Conservation (phyloP, 2,329 filamentous ascomycete genomes). For the Exophiala lecanii-corni region DNA sequence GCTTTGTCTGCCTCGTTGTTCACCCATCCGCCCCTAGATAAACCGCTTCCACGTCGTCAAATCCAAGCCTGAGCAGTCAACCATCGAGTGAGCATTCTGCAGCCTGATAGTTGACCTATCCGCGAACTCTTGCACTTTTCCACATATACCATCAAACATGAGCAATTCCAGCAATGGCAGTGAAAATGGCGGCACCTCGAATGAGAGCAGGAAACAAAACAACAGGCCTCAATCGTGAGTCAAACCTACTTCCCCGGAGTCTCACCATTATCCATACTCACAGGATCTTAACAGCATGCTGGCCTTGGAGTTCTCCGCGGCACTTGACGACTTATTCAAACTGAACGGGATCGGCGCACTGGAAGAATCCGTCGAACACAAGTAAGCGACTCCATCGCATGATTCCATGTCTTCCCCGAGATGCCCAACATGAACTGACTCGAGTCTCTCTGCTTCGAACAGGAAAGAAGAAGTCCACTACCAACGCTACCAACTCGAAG, state of each 20-base stretch:
- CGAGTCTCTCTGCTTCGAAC: constrained; percentile 16
- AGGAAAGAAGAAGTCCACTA: constrained; percentile 76
- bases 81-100: too few relatives aligned
- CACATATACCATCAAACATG: constrained; percentile 9
- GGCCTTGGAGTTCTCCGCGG: constrained; percentile 78
- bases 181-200: too few relatives aligned
- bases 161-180: constrained; percentile 8
- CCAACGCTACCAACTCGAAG: constrained; percentile 75
- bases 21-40: too few relatives aligned
- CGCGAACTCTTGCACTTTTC: too few relatives aligned
- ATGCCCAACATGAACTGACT: too few relatives aligned
- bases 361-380: constrained; percentile 70
- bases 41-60: too few relatives aligned
- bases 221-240: constrained; percentile 78
- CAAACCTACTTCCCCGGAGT: constrained; percentile 26
- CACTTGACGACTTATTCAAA: constrained; percentile 84
- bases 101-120: too few relatives aligned
- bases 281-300: constrained; percentile 60
- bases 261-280: neutral
- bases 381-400: too few relatives aligned
- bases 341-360: constrained; percentile 74
- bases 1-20: too few relatives aligned
- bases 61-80: too few relatives aligned
- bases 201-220: constrained; percentile 36
- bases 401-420: too few relatives aligned